Conservation (phyloP, 208 protist species). For the Novymonas esmeraldas region DNA sequence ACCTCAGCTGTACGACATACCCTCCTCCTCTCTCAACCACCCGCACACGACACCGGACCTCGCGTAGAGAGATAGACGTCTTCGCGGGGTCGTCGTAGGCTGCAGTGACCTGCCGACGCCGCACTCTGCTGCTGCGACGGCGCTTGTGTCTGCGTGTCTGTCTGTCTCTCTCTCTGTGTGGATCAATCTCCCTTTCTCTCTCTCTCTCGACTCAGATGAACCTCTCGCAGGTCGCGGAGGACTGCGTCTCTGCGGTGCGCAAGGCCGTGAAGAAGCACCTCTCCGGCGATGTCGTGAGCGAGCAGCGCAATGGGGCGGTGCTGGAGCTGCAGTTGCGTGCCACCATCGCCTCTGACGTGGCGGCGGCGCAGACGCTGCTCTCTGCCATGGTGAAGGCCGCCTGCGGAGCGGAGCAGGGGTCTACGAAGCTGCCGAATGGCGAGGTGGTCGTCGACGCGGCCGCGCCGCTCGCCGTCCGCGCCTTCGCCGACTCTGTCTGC, state of each 20-base stretch:
- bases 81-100: too few species aligned
- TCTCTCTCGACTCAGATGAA: too few species aligned
- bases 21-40: too few species aligned
- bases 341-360: conserved; percentile 32
- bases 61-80: too few species aligned
- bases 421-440: conserved; percentile 52
- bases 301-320: conserved; percentile 20
- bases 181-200: too few species aligned
- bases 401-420: conserved; percentile 77
- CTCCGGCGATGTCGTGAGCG: conserved; percentile 36
- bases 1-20: too few species aligned
- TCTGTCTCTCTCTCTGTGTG: too few species aligned
- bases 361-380: conserved; percentile 56
- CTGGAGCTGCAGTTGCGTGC: conserved; percentile 50
- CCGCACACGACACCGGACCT: too few species aligned
- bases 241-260: conserved; percentile 61
- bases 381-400: conserved; percentile 70
- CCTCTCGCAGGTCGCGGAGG: conserved; percentile 44
- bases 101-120: too few species aligned
- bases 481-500: conserved; percentile 63
- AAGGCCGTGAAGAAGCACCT: conserved; percentile 69
- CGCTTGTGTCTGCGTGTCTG: too few species aligned
- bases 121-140: too few species aligned
- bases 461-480: conserved; percentile 35
- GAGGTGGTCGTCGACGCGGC: conserved; percentile 75